These are phyloP conservation scores for Hydrangea macrophylla DNA, from an alignment of 148 eudicot species.

Conservation along the genomic window DNA sequence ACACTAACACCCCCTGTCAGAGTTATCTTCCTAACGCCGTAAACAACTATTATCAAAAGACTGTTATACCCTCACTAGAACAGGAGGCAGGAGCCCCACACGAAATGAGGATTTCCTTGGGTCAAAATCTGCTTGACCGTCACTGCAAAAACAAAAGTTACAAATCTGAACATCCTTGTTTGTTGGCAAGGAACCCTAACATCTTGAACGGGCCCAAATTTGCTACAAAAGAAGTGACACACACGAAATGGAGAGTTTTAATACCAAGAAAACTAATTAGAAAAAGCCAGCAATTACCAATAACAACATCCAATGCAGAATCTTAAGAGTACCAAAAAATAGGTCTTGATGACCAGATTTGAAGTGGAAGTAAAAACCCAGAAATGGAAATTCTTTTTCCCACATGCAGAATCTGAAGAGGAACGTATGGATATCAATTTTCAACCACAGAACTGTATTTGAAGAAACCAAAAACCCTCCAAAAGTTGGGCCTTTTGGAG, in stretches of 20 bases:
- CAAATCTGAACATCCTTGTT: slow-evolving; percentile 72
- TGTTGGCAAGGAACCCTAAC: slow-evolving; percentile 77
- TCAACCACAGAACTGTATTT: neutral
- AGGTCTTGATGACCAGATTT: neutral
- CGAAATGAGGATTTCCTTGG: slow-evolving; percentile 63
- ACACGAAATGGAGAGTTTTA: neutral
- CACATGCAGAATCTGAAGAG: neutral
- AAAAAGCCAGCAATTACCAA: neutral
- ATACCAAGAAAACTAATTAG: neutral
- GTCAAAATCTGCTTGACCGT: slow-evolving; percentile 48
- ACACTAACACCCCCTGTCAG: no score
- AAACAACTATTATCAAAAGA: no score
- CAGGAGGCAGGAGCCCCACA: slow-evolving; percentile 67
- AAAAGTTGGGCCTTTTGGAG: no score
- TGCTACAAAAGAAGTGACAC: slow-evolving; percentile 26
- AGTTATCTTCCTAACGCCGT: no score
- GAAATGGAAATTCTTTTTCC: neutral
- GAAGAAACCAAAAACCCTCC: no score
- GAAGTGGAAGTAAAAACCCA: neutral
- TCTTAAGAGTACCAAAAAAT: neutral
- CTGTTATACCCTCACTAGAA: no score
- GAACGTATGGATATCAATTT: neutral
- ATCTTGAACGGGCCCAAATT: slow-evolving; percentile 61
- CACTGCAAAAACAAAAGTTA: slow-evolving; percentile 49
- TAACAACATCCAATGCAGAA: neutral